Evolutionary conservation across 202 grass and related monocot species (phyloP).

Genomic region (Cymbopogon flexuosus): DNA sequence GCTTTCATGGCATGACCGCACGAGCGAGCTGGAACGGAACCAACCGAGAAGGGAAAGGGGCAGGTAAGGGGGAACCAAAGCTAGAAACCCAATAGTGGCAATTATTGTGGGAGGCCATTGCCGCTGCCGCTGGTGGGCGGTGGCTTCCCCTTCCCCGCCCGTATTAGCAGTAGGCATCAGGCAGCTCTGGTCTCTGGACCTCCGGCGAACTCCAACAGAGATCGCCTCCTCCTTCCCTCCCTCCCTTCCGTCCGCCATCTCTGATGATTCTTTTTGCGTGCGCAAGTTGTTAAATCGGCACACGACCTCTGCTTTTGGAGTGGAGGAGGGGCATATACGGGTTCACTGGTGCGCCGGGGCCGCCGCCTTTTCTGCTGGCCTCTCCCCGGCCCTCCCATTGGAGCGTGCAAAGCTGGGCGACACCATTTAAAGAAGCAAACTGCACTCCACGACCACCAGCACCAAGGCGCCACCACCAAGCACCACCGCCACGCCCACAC

Average conservation of each 20-base stretch:
- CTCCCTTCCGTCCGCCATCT: conserved; percentile 4
- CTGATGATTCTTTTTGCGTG: conserved; percentile 32
- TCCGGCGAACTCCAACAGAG: conserved; percentile 44
- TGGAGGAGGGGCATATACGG: conserved; percentile 34
- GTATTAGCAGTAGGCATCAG: background rate
- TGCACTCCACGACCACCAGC: conserved; percentile 26
- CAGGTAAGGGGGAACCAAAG: background rate
- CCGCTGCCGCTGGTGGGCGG: background rate
- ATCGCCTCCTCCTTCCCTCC: background rate
- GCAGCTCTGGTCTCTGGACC: background rate
- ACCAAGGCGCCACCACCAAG: conserved; percentile 25
- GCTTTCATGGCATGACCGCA: conserved; percentile 20
- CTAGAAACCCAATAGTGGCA: conserved; percentile 35
- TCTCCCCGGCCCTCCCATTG: conserved; percentile 51
- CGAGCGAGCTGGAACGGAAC: background rate
- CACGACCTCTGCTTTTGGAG: conserved; percentile 39
- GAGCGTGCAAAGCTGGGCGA: conserved; percentile 58
- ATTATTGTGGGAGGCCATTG: conserved; percentile 28
- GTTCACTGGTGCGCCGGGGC: conserved; percentile 36
- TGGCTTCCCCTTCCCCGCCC: conserved; percentile 4
- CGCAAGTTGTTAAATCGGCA: conserved; percentile 44
- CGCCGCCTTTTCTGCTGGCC: conserved; percentile 41
- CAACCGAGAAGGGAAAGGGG: conserved; percentile 18
- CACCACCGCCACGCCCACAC: conserved; percentile 43
- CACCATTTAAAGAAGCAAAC: conserved; percentile 52